Evolutionary conservation across 208 protist species (phyloP), one percentile per base, ranked within the genome.

Genomic region (Crithidia bombi): DNA sequence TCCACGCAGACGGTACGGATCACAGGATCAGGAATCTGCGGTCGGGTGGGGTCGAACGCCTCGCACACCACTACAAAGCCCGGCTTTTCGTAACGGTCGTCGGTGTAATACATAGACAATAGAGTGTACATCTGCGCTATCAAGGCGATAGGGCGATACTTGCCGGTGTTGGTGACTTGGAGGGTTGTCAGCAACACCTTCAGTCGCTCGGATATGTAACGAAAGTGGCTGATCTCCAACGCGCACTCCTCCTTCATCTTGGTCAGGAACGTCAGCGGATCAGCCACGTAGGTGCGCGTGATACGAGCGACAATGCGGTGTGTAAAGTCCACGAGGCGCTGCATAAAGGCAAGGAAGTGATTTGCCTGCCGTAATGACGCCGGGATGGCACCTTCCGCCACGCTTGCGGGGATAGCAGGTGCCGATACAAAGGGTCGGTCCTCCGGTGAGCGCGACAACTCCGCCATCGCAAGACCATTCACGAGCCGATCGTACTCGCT

Each of bases 61-160:
- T 99, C 98, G 75, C 98, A 98, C 32, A 99, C 97, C 41, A 97
- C 91, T 62, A 90, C 89, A 78, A 97, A 96, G 19, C 89, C 85
- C 5, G 90, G 87, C 36, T 91, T 94, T 71, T 96, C 92, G 65
- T 96, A 91, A 4, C 89, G 75, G 71, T 96, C 89, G 69, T 96
- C 92, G 11, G 95, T 89, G 54, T 91, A 90, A 85, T 99, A 96
- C 1, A 95, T 98, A 19, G 93, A 79, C 7, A 99, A 73, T 14
- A 98, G 75, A 5, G 96, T 98, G 63, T 96, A 98, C 89, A 99
- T 99, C 59, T 99, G 90, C 21, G 94, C 90, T 25, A 99, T 87
- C 0, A 98, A 84, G 6, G 81, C 63, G 1, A 99, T 81, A 17
- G 97, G 86, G 32, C 83, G 78, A 71, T 95, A 99, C 65, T 97